Evolutionary conservation across 768 basidiomycete species (phyloP).

Genomic region (Mycena alexandri): DNA sequence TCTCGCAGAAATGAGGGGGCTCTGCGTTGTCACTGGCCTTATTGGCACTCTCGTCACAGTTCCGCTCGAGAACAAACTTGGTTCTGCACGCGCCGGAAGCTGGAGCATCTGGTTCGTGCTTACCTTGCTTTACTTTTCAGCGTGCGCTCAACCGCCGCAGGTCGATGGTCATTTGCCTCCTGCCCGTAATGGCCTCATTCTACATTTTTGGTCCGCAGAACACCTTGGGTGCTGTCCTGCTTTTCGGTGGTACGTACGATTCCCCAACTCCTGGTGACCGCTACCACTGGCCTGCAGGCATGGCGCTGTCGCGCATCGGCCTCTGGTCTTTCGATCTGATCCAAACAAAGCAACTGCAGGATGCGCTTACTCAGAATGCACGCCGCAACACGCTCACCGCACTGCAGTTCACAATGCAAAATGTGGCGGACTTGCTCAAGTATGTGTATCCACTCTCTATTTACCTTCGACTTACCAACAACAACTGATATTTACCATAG

Average conservation of each 20-base stretch:
- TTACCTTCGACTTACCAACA: neutral
- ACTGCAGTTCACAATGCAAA: constrained; percentile 55
- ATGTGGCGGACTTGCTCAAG: constrained; percentile 45
- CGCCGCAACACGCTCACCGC: constrained; percentile 56
- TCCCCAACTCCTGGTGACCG: too few species aligned
- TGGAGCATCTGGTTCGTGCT: constrained; percentile 62
- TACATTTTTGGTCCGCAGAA: constrained; percentile 42
- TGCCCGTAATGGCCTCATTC: constrained; percentile 59
- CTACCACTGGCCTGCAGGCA: constrained; percentile 44
- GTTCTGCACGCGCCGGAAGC: constrained; percentile 59
- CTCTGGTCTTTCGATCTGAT: constrained; percentile 67
- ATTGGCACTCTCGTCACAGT: constrained; percentile 61
- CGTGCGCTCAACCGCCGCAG: constrained; percentile 47
- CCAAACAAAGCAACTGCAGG: constrained; percentile 63
- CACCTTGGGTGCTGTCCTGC: constrained; percentile 50
- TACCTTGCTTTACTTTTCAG: neutral
- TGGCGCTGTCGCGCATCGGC: constrained; percentile 61
- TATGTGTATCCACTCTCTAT: constrained; percentile 30
- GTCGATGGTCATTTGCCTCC: constrained; percentile 59
- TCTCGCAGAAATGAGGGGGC: constrained; percentile 62
- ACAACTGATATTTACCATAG: neutral
- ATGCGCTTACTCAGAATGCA: constrained; percentile 57
- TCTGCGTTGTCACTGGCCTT: constrained; percentile 61
- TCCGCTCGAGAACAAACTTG: constrained; percentile 54
- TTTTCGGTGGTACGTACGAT: constrained; percentile 55